phyloP scores from a whole-genome alignment of 2,329 filamentous ascomycete genomes.

The Epichloe aotearoae region DNA sequence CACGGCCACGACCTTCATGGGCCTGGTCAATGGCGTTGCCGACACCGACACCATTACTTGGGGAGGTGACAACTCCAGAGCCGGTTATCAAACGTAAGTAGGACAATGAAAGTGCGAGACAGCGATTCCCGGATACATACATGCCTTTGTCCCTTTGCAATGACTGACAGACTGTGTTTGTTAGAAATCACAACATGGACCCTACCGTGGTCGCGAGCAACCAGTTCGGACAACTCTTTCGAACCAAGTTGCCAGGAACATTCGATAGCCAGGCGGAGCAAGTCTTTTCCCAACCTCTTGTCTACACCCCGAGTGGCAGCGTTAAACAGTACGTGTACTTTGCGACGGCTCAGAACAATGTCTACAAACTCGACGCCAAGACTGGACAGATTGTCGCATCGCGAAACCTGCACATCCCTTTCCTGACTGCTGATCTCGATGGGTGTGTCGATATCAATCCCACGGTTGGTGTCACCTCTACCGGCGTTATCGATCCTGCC shows the following conservation, averaged over 20 bases:
- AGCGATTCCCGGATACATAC: too few species aligned
- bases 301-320: slow-evolving; percentile 33
- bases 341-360: slow-evolving; percentile 43
- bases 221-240: slow-evolving; percentile 43
- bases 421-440: slow-evolving; percentile 33
- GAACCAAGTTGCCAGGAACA: slow-evolving; percentile 34
- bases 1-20: slow-evolving; percentile 20
- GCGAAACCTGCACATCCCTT: slow-evolving; percentile 35
- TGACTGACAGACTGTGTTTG: neutral
- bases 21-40: slow-evolving; percentile 22
- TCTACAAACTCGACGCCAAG: slow-evolving; percentile 42
- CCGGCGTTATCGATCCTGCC: slow-evolving; percentile 30
- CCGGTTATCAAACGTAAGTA: slow-evolving; percentile 39
- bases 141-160: too few species aligned
- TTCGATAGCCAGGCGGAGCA: slow-evolving; percentile 37
- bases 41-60: slow-evolving; percentile 45
- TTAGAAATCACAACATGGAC: slow-evolving; percentile 48
- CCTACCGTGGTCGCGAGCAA: slow-evolving; percentile 41
- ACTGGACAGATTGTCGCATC: slow-evolving; percentile 36
- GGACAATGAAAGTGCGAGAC: too few species aligned
- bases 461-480: slow-evolving; percentile 31
- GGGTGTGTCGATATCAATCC: slow-evolving; percentile 36
- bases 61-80: slow-evolving; percentile 41
- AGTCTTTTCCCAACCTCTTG: slow-evolving; percentile 36
- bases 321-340: slow-evolving; percentile 40